Evolutionary conservation across 2,329 filamentous ascomycete genomes (phyloP).

Genomic region (Zalaria obscura): DNA sequence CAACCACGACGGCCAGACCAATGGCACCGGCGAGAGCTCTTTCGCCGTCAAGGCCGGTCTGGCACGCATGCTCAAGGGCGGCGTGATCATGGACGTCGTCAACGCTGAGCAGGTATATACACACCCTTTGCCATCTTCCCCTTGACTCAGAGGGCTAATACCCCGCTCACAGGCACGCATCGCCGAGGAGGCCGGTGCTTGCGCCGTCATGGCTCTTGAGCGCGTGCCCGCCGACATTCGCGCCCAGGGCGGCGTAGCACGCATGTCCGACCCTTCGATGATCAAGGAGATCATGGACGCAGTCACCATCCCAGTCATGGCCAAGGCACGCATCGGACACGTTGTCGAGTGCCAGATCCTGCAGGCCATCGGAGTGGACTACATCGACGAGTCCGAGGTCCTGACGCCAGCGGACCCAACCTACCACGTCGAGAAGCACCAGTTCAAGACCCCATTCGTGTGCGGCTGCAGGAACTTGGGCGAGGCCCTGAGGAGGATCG

Average conservation of each 20-base stretch:
- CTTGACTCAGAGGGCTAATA: background rate
- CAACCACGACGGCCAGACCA: constrained; percentile 13
- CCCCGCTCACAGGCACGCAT: constrained; percentile 57
- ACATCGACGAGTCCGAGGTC: constrained; percentile 97
- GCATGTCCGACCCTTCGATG: constrained; percentile 91
- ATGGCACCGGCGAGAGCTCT: constrained; percentile 27
- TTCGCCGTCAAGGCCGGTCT: constrained; percentile 91
- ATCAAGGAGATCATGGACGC: constrained; percentile 91
- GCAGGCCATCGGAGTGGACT: constrained; percentile 87
- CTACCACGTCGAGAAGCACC: constrained; percentile 82
- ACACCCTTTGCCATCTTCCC: background rate
- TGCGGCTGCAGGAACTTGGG: constrained; percentile 91
- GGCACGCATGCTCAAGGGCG: constrained; percentile 96
- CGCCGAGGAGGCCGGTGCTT: constrained; percentile 90
- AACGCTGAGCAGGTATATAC: constrained; percentile 60
- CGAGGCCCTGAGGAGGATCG: constrained; percentile 80
- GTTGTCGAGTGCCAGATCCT: constrained; percentile 98
- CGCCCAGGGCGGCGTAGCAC: constrained; percentile 77
- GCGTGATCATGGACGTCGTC: constrained; percentile 98
- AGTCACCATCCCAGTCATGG: constrained; percentile 98
- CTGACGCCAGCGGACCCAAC: constrained; percentile 84
- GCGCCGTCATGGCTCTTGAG: constrained; percentile 96
- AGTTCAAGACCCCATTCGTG: constrained; percentile 78
- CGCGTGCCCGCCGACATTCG: constrained; percentile 94
- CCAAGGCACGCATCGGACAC: constrained; percentile 94